These are phyloP conservation scores for Omphalotus guepiniiformis DNA, from an alignment of 768 basidiomycete species.

Conservation along the genomic window DNA sequence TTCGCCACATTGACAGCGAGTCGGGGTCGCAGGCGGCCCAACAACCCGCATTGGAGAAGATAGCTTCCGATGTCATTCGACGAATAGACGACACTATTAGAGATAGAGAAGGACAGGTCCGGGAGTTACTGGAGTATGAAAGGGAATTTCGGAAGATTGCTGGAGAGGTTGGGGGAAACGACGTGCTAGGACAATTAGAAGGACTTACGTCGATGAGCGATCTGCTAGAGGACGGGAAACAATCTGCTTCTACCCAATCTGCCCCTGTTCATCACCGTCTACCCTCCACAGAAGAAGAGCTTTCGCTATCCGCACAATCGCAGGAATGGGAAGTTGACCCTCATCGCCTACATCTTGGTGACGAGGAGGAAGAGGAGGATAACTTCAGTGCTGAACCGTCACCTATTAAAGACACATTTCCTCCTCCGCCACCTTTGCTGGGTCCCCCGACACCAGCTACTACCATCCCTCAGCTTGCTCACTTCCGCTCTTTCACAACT, in stretches of 20 bases:
- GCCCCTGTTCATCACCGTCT: conserved; percentile 23
- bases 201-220: conserved; percentile 48
- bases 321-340: conserved; percentile 64
- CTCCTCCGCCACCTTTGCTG: conserved; percentile 40
- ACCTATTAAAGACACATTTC: conserved; percentile 57
- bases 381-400: conserved; percentile 41
- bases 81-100: conserved; percentile 70
- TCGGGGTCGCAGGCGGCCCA: conserved; percentile 29
- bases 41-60: conserved; percentile 53
- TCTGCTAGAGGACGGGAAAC: conserved; percentile 33
- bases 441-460: conserved; percentile 54
- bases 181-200: conserved; percentile 67
- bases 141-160: conserved; percentile 76
- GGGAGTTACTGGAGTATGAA: conserved; percentile 73
- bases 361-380: conserved; percentile 42
- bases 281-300: conserved; percentile 26
- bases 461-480: conserved; percentile 61
- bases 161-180: conserved; percentile 72
- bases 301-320: conserved; percentile 24
- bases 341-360: conserved; percentile 39
- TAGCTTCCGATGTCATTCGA: conserved; percentile 75
- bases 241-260: conserved; percentile 22
- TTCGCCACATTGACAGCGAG: conserved; percentile 66
- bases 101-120: conserved; percentile 77
- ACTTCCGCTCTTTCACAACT: conserved; percentile 69